Evolutionary conservation across 2,329 filamentous ascomycete species (phyloP), one percentile per base, ranked within the genome.

Genomic region (Aspergillus fumigatus): DNA sequence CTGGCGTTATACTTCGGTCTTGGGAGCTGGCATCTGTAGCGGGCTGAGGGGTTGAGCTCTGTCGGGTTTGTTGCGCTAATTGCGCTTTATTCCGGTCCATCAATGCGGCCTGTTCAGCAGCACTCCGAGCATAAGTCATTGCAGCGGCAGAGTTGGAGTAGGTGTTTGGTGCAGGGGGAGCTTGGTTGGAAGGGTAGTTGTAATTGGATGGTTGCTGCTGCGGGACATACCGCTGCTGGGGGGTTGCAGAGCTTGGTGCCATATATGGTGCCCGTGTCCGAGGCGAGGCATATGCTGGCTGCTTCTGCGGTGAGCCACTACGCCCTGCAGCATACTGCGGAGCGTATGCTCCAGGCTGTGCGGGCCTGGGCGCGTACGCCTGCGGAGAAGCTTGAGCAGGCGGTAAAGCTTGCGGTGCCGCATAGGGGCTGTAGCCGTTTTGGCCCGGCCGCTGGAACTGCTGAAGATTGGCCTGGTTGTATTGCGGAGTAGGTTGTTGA

Each of bases 11-110:
- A 54, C 72, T 74, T 41, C 70, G 65, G 55, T 73, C 72, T 55
- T 73, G 70, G 2, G 70, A 72, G 23, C 54, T 56, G 50, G 63
- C 62, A 50, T 71, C 66, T 21, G 59, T 53, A 21, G 64, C 45
- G 9, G 72, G 68, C 27, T 75, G 73, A 32, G 71, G 72, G 5
- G 72, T 73, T 6, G 65, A 66, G 32, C 63, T 68, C 56, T 72
- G 70, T 17, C 68, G 68, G 29, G 61, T 61, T 45, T 69, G 65
- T 21, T 70, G 67, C 4, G 70, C 67, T 49, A 74, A 54, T 47
- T 75, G 73, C n/a, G 69, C 65, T 58, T 72, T 74, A 48, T 71
- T 72, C 40, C 72, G 66, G 35, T 75, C 72, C 65, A 75, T 72
- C 48, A 74, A 52, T 2, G 68, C 67, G 23, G 72, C 72, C 59